Evolutionary conservation across 805 yeast genomes (phyloP), one percentile per base, ranked within the genome.

Genomic region (Saccharomyces mikatae): DNA sequence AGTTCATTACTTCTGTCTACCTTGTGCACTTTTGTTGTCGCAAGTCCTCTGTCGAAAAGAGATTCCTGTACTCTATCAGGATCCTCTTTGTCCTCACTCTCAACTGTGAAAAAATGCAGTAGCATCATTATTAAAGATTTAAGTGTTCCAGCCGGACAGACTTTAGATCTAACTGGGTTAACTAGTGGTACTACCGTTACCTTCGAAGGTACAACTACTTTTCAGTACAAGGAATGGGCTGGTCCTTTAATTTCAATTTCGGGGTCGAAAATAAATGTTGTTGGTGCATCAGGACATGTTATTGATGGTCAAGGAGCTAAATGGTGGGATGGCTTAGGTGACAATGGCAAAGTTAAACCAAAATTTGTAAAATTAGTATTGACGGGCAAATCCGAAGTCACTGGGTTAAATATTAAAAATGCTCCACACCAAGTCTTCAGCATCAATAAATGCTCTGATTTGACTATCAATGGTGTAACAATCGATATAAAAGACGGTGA

Each of bases 321-420:
- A 46, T 58, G 58, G 57, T 60, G 61, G 61, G 62, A 60, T 47
- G 60, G 61, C 41, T 8, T 51, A 51, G 60, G 61, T 17, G 58
- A 59, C 27, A 50, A 52, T 48, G 59, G 62, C 31, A 51, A 49
- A 13, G 54, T 53, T 17, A 59, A 58, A 47, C 60, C 61, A 46
- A 54, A 58, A 21, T 58, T 58, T 50, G 54, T 58, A 29, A 50
- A 22, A 50, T 53, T 58, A 17, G 57, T 53, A 11, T 27, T 59
- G 51, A 54, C 51, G 4, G 52, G 29, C 6, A 36, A 32, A 26
- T 55, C 59, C 2, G 22, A 14, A 5, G 57, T 59, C 32, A 32
- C 48, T 27, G 49, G 52, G 11, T 52, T 59, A 50, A 58, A 58
- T 48, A 49, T 58, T 46, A 48, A 51, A 28, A 59, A 59, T 36